phyloP scores from a whole-genome alignment of 805 yeast genomes.

The Wickerhamomyces chaumierensis region DNA sequence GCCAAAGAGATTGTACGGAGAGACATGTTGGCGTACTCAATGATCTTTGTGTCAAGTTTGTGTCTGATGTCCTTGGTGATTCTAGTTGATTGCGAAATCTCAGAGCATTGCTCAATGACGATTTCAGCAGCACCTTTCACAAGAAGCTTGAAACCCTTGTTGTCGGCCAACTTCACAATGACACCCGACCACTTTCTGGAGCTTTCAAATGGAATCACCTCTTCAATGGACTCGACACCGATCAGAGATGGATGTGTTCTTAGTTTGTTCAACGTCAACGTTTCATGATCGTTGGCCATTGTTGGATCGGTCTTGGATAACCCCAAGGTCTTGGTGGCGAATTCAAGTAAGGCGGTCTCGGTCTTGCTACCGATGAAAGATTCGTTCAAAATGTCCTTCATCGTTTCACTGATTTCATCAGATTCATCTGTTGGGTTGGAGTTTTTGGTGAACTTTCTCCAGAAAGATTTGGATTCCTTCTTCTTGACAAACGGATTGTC shows the following conservation, averaged over 20 bases:
- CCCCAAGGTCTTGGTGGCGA: conserved; percentile 50
- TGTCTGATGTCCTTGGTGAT: conserved; percentile 18
- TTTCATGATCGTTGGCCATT: conserved; percentile 1
- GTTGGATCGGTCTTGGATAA: conserved; percentile 23
- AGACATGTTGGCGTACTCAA: conserved; percentile 62
- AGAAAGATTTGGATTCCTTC: conserved; percentile 8
- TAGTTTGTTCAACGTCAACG: conserved; percentile 31
- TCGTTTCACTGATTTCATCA: conserved; percentile 27
- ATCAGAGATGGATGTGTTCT: conserved; percentile 24
- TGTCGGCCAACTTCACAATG: conserved; percentile 38
- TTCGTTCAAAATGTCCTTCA: not conserved
- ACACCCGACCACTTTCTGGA: conserved; percentile 88
- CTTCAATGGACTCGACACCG: conserved; percentile 36
- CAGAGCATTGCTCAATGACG: conserved; percentile 50
- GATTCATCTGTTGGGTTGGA: conserved; percentile 4
- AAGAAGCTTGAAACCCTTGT: conserved; percentile 39
- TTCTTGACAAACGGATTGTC: conserved; percentile 20
- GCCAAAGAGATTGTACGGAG: conserved; percentile 84
- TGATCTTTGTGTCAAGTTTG: conserved; percentile 31
- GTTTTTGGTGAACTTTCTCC: conserved; percentile 1
- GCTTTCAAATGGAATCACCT: conserved; percentile 84
- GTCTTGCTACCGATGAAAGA: conserved; percentile 85
- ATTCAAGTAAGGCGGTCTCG: conserved; percentile 72
- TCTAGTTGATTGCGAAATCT: conserved; percentile 20
- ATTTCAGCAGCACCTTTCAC: conserved; percentile 95